Evolutionary conservation across 495 filamentous ascomycete species (phyloP), one percentile per base, ranked within the genome.

Genomic region (Lepraria neglecta): DNA sequence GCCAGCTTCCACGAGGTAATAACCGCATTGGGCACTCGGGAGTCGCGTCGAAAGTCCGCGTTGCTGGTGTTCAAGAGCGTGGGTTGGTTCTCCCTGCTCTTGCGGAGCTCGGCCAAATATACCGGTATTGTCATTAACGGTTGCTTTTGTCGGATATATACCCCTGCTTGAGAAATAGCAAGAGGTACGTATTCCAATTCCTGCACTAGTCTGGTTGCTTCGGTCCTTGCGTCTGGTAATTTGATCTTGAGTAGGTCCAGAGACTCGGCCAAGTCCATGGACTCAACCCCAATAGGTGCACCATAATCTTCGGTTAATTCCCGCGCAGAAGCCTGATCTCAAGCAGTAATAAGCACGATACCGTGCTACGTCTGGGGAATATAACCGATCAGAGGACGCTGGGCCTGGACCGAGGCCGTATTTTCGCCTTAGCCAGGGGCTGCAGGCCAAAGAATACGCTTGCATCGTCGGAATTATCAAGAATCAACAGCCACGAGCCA

Each of bases 391-490:
- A 70, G 21, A 21, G n/a, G 11, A 24, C 40, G 40, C 42, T 12
- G 27, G 4, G 6, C 21, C 27, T 56, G 3, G 54, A 15, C 28
- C 17, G 15, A 4, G 14, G 35, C 3, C 1, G 24, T 2, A 24
- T 24, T 24, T 7, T 43, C 12, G 21, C 38, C 12, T n/a, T 15
- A 11, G 4, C 15, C 7, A 6, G 11, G 10, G 15, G 10, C 33
- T n/a, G 28, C 10, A 43, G 64, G 33, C 54, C 64, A 14, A 61
- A 14, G 9, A 61, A 73, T 19, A 77, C 28, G 31, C 72, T 68
- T 7, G 66, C 62, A 65, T 81, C 74, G 64, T 83, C 78, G 7
- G 76, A 78, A 61, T 81, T 82, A 64, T 84, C 79, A 19, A 83
- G 70, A 24, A 81, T 68, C 59, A 82, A 56, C n/a, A 80, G 53